phyloP scores from a whole-genome alignment of 2,329 filamentous ascomycete genomes.

The Cadophora sp. region DNA sequence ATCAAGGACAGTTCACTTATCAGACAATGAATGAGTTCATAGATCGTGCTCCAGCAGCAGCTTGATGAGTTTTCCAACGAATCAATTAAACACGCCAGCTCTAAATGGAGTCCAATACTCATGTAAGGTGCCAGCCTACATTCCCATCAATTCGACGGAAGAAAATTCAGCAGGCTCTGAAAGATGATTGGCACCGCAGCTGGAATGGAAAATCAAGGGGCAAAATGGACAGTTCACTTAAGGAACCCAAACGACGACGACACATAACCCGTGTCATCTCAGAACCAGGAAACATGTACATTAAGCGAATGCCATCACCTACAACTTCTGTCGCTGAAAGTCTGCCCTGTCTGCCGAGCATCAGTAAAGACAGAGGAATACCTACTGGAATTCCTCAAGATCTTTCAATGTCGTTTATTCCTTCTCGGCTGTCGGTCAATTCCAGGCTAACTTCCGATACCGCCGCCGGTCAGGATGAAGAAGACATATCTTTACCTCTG shows the following conservation, averaged over 20 bases:
- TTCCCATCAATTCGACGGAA: neutral
- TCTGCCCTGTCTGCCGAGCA: neutral
- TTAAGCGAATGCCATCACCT: neutral
- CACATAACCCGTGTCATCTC: neutral
- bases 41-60: neutral
- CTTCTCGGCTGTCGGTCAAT: no score
- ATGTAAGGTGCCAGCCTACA: constrained; percentile 3
- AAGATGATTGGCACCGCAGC: neutral
- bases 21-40: no score
- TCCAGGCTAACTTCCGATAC: no score
- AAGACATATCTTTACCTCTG: neutral
- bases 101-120: neutral
- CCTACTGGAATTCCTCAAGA: no score
- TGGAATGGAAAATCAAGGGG: neutral
- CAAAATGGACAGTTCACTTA: no score
- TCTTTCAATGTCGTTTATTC: no score
- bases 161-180: neutral
- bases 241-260: no score
- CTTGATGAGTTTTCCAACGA: neutral
- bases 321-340: neutral
- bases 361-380: no score
- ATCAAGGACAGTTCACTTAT: no score
- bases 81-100: neutral
- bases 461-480: neutral
- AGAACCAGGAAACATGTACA: neutral